Conservation (phyloP, 1,284 basidiomycete genomes). For the Sporisorium sorghi region DNA sequence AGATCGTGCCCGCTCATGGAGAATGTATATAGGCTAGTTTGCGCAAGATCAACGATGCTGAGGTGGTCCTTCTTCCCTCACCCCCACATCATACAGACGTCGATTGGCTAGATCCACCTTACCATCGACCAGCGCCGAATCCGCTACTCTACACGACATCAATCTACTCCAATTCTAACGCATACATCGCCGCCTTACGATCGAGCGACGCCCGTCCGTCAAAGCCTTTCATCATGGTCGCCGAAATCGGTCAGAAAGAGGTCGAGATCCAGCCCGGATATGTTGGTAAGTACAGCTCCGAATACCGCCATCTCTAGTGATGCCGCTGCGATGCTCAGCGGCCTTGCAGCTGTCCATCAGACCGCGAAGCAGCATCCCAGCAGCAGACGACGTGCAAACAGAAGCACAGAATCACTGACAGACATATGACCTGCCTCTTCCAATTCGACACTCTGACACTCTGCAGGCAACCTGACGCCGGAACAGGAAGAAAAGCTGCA, state of each 20-base stretch:
- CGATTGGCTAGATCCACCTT: neutral
- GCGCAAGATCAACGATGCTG: neutral
- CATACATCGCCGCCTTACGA: neutral
- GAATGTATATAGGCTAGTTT: neutral
- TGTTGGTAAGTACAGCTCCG: slow-evolving; percentile 37
- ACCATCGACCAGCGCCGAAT: neutral
- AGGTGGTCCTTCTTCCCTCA: neutral
- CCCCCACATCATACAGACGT: neutral
- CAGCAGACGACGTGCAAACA: too few species aligned
- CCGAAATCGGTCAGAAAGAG: slow-evolving; percentile 50
- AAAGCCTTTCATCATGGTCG: slow-evolving; percentile 29
- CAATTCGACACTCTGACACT: too few species aligned
- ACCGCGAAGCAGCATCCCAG: neutral
- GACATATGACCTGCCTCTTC: neutral
- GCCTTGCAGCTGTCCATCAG: too few species aligned
- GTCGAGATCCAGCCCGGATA: slow-evolving; percentile 51
- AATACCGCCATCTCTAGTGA: neutral
- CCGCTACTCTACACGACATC: neutral
- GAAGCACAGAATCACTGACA: neutral
- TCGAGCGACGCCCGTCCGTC: slow-evolving; percentile 4
- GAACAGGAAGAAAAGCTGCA: slow-evolving; percentile 67
- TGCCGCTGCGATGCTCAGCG: neutral
- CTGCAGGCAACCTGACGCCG: slow-evolving; percentile 64
- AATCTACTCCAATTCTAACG: neutral
- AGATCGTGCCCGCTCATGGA: neutral